phyloP scores from a whole-genome alignment of 2,329 filamentous ascomycete species.

The Aspergillus clavatus region DNA sequence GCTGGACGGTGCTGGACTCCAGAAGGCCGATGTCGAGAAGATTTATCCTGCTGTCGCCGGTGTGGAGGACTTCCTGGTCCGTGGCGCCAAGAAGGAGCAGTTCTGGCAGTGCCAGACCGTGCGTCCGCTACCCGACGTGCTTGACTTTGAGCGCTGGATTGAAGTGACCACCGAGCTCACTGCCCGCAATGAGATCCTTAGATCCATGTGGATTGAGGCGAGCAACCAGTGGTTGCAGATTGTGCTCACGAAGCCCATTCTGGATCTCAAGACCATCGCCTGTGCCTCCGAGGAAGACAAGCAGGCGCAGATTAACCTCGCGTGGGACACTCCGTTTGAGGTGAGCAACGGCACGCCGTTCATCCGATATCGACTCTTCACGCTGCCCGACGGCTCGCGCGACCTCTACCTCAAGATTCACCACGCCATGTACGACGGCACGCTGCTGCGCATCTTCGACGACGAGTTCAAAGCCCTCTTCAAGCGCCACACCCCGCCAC shows the following conservation, averaged over 20 bases:
- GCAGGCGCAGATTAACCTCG: not conserved
- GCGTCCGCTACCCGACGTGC: not conserved
- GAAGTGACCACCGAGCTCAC: not conserved
- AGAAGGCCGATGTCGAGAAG: not conserved
- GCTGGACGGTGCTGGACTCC: not conserved
- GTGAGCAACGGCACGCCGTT: conserved; percentile 6
- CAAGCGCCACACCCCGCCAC: not conserved
- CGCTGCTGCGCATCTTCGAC: conserved; percentile 5
- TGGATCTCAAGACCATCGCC: not conserved
- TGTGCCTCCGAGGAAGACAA: not conserved
- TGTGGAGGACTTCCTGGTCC: conserved; percentile 1
- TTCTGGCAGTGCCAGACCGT: conserved; percentile 9
- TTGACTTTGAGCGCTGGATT: not conserved
- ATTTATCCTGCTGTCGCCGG: conserved; percentile 3
- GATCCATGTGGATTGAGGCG: not conserved
- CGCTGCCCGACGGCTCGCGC: conserved; percentile 1
- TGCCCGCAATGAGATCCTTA: conserved; percentile 2
- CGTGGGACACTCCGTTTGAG: conserved; percentile 1
- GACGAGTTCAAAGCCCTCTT: conserved; percentile 1
- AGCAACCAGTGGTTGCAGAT: not conserved
- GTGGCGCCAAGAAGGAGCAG: conserved; percentile 3
- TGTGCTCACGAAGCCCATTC: not conserved
- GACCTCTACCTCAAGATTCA: conserved; percentile 3
- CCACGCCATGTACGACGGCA: conserved; percentile 5
- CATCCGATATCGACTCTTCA: conserved; percentile 2